These are phyloP conservation scores for Apostasia ramifera DNA, from an alignment of 106 monocot species.

Conservation along the genomic window DNA sequence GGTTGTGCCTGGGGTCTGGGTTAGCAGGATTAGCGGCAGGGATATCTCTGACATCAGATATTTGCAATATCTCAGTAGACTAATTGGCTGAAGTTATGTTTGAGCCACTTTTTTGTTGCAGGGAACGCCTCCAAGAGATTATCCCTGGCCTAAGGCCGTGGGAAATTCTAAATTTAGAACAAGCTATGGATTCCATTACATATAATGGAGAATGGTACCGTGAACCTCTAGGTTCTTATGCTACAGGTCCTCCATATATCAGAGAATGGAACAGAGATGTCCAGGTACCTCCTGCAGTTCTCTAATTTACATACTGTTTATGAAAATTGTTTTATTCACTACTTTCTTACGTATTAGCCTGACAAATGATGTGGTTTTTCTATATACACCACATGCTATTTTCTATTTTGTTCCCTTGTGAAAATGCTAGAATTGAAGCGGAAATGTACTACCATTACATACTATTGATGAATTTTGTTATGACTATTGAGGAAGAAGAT, in stretches of 20 bases:
- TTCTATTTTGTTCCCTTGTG: neutral
- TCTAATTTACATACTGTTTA: neutral
- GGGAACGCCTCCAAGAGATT: constrained; percentile 63
- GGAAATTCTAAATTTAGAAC: constrained; percentile 80
- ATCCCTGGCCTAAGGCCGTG: constrained; percentile 83
- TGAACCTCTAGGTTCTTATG: constrained; percentile 64
- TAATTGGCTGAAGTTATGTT: neutral
- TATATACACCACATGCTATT: neutral
- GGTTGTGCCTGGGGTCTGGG: too few species aligned
- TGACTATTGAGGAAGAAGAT: too few species aligned
- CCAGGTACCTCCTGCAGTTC: constrained; percentile 27
- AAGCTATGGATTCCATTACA: constrained; percentile 82
- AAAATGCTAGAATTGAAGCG: neutral
- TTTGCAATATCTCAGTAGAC: neutral
- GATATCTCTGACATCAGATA: too few species aligned
- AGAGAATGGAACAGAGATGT: constrained; percentile 73
- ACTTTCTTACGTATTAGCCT: neutral
- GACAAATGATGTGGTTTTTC: neutral
- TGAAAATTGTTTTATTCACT: constrained; percentile 2
- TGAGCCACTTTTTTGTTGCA: constrained; percentile 11
- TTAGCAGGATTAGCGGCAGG: too few species aligned
- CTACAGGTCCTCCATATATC: constrained; percentile 75
- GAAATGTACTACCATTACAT: neutral
- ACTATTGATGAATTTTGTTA: neutral
- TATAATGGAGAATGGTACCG: constrained; percentile 72